These are phyloP conservation scores for Paxillus involutus DNA, from an alignment of 768 basidiomycete species.

Conservation along the genomic window DNA sequence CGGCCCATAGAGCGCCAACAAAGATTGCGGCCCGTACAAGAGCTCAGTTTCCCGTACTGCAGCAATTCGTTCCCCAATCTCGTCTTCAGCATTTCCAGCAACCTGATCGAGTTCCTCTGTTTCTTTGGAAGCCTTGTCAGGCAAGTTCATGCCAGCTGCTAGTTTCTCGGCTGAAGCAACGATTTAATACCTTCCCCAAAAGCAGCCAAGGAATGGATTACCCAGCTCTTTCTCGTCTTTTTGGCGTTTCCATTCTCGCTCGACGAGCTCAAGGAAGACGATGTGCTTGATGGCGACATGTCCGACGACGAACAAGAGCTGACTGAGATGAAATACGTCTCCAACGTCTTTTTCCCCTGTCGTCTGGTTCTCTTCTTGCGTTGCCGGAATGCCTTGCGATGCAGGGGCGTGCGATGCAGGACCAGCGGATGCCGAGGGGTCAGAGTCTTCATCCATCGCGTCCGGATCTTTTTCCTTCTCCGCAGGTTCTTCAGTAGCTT, in stretches of 20 bases:
- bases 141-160: constrained; percentile 36
- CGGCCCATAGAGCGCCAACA: constrained; percentile 85
- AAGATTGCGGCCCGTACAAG: constrained; percentile 76
- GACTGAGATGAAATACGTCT: constrained; percentile 86
- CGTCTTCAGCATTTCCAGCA: constrained; percentile 96
- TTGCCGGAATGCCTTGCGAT: constrained; percentile 16
- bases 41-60: constrained; percentile 84
- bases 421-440: constrained; percentile 24
- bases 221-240: constrained; percentile 87
- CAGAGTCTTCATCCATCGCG: constrained; percentile 51
- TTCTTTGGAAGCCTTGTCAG: constrained; percentile 49
- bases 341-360: constrained; percentile 54
- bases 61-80: constrained; percentile 91
- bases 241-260: constrained; percentile 94
- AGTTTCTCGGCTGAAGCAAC: constrained; percentile 57
- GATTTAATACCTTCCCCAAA: background rate
- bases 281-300: constrained; percentile 98
- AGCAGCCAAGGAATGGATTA: constrained; percentile 32
- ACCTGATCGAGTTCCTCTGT: constrained; percentile 95
- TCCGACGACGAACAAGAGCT: constrained; percentile 93
- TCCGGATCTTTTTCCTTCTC: constrained; percentile 40
- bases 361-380: constrained; percentile 6
- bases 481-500: constrained; percentile 1
- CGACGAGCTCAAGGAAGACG: constrained; percentile 92
- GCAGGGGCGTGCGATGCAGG: constrained; percentile 17